Evolutionary conservation across 2,329 filamentous ascomycete genomes (phyloP), one percentile per base, ranked within the genome.

Genomic region (Thermothelomyces thermophilus): DNA sequence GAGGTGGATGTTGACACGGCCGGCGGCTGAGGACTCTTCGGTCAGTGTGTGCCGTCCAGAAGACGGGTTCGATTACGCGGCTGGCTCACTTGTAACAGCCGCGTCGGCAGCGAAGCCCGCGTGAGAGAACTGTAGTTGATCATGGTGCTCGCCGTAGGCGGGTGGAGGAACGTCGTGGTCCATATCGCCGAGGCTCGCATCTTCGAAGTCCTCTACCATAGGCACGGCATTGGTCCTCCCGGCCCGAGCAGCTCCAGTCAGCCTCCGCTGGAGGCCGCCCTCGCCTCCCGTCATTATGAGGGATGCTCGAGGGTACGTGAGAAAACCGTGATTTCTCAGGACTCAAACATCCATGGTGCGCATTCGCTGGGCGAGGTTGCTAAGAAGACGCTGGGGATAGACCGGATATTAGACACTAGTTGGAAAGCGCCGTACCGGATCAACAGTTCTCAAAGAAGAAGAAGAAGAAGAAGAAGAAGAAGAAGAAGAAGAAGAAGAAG

Each of bases 1-100:
- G 68, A 93, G 87, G 55, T 82, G 83, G 69, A 93, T 89, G 62
- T 89, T 82, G 59, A 93, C 76, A 62, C 88, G 80, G 20, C 87
- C 87, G 68, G 90, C 84, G 53, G 79, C 86, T 82, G 46, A 7
- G 22, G 11, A 17, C 24, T 22, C 11, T 24, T 37, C 26, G 40
- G 36, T 51, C 5, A 44, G 46, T 50, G 46, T 7, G 16, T 3
- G 4, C 5, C n/a, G 26, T 6, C 16, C 10, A 22, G n/a, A 30
- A 16, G 17, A 1, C 3, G 37, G 4, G n/a, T 2, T 14, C 3
- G 16, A 22, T 16, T 1, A 9, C 5, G n/a, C n/a, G 7, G 3
- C 11, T 8, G 13, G 31, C 60, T 51, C 63, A 80, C 78, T 70
- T 41, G 76, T 81, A 22, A 86, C 67, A 24, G 72, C 72, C 36